Evolutionary conservation across 495 filamentous ascomycete species (phyloP), one percentile per base, ranked within the genome.

Genomic region (Neurospora sp.): DNA sequence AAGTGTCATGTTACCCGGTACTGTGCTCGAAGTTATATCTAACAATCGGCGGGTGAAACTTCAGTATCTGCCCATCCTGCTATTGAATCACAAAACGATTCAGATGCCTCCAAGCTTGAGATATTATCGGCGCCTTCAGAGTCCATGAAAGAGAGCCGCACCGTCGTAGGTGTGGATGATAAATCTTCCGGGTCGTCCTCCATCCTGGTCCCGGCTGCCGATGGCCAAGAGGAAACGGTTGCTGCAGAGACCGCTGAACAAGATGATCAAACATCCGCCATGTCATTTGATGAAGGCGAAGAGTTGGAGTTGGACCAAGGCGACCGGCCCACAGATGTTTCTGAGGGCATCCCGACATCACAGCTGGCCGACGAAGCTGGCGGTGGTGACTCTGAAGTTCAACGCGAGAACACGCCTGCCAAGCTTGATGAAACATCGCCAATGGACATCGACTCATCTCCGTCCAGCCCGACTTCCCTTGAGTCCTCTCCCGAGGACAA

Each of bases 391-490:
- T 66, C 54, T 35, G 27, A 66, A 37, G 54, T 12, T 66, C 54
- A 66, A 37, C 54, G 54, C 54, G 12, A 66, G 54, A 18, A 35
- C 23, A 35, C 27, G 14, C 11, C 66, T 49, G 11, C 72, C 0
- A 72, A 49, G 2, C 38, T 49, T 49, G 79, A 78, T n/a, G 76
- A 79, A 7, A 76, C 78, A 18, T 60, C 70, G 6, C 76, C 78
- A 11, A 80, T 80, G 78, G 77, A 80, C 12, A n/a, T 77, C 12
- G 78, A 81, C 2, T 80, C 79, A 14, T 31, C 72, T 7, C 72
- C 79, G 31, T 70, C 75, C 5, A 78, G 76, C 39, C 75, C 79
- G 23, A 46, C 62, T 10, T 66, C 54, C 5, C 23, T 79, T 6
- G 79, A 80, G 3, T 80, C 79, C 16, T 37, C 72, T 7, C 71